Base-by-base conservation (phyloP, 257 asterid species). In the Nicotiana otophora region DNA sequence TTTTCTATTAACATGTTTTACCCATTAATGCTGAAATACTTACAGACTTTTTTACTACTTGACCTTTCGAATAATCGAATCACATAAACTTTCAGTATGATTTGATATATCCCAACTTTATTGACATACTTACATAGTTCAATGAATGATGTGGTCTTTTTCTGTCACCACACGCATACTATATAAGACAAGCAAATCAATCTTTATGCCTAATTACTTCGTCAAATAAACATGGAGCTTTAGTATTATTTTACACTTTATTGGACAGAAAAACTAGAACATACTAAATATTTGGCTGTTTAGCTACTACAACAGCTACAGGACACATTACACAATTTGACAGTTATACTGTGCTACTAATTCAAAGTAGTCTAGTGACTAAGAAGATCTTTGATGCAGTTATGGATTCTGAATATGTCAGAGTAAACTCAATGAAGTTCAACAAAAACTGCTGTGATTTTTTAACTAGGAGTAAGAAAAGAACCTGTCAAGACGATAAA, bases 401-500 rank as follows among this genome's bases (percentile, higher is more conserved):
- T 72, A 42, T 1, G 20, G 20, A 42, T 46, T 11, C n/a, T 20
- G 34, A 72, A 72, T 20, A 72, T 42, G 60, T 23, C 36, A 42
- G 48, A 5, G 20, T 72, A 42, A 72, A 72, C 58, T 15, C n/a
- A 46, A 72, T 72, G 60, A 46, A 23, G 14, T 20, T 23, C 78
- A 72, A 72, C 23, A 72, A 23, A 46, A 72, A 7, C 9, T 20
- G 7, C 26, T 72, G 60, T 46, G 60, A 72, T 46, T 39, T 70
- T 42, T 2, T 5, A 72, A 72, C 60, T 17, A 20, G 74, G 51
- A 62, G 53, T 65, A 62, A 80, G 78, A 65, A 68, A 77, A 55
- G 72, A 82, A 96, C 99, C 99, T 96, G 95, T 96, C 98, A 63
- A 96, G 99, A 84, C 91, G 98, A 87, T 94, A 96, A 62, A 96